phyloP scores from a whole-genome alignment of 306 rosid genomes.

The Glycine tomentella region DNA sequence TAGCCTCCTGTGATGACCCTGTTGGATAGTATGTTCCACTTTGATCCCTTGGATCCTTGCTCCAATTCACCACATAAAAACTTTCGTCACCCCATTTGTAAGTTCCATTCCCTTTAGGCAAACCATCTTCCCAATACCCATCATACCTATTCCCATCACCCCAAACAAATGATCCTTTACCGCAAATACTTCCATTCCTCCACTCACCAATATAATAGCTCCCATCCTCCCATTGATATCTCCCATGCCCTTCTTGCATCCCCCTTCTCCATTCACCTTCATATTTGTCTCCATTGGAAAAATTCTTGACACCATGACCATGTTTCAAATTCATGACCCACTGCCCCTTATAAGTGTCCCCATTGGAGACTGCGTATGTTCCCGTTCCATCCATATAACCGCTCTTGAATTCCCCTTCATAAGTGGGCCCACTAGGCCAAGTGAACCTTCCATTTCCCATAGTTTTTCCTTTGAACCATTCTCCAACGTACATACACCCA shows the following conservation, averaged over 20 bases:
- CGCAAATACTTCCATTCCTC: constrained; percentile 80
- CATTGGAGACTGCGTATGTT: constrained; percentile 58
- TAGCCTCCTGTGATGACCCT: constrained; percentile 54
- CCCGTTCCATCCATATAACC: constrained; percentile 90
- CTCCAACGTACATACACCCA: constrained; percentile 86
- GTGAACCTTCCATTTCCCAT: constrained; percentile 87
- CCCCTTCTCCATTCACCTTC: constrained; percentile 92
- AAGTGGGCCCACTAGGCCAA: constrained; percentile 87
- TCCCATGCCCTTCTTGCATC: constrained; percentile 78
- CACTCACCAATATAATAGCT: constrained; percentile 75
- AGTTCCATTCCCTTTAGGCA: constrained; percentile 81
- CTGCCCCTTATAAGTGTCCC: constrained; percentile 72
- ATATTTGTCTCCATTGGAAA: constrained; percentile 66
- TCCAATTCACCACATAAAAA: constrained; percentile 82
- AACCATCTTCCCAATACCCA: constrained; percentile 79
- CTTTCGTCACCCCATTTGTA: constrained; percentile 81
- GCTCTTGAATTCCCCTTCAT: constrained; percentile 85
- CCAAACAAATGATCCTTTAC: constrained; percentile 80
- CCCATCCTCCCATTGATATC: constrained; percentile 74
- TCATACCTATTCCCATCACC: constrained; percentile 72
- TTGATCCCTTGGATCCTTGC: constrained; percentile 76
- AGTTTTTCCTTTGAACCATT: constrained; percentile 79
- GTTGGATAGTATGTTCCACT: constrained; percentile 80
- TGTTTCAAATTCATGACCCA: constrained; percentile 91
- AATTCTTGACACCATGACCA: constrained; percentile 70